Conservation (phyloP, 2,329 filamentous ascomycete genomes). For the Colletotrichum tanaceti region DNA sequence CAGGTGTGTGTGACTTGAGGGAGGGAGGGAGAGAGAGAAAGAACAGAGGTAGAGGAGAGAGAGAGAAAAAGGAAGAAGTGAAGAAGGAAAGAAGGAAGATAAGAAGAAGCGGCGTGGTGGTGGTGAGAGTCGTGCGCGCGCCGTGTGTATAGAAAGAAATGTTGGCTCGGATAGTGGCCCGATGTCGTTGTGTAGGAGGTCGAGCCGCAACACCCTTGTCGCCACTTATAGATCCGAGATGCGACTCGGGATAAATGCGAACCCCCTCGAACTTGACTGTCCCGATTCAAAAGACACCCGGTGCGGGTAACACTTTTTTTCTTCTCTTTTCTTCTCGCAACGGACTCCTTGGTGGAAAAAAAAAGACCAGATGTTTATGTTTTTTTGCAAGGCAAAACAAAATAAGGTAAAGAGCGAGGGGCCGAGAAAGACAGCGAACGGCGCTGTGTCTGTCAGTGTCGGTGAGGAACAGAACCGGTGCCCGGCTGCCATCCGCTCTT, state of each 20-base stretch:
- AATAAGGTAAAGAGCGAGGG: no score
- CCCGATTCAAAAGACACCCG: constrained; percentile 1
- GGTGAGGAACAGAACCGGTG: constrained; percentile 15
- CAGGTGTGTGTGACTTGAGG: constrained; percentile 1
- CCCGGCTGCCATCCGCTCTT: constrained; percentile 8
- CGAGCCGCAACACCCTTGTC: constrained; percentile 34
- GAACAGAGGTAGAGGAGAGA: neutral
- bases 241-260: constrained; percentile 26
- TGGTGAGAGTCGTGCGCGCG: constrained; percentile 17
- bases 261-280: neutral
- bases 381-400: no score
- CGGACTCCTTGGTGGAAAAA: neutral
- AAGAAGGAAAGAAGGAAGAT: constrained; percentile 9
- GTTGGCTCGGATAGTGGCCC: constrained; percentile 34
- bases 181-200: constrained; percentile 35
- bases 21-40: constrained; percentile 5
- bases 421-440: neutral
- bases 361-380: constrained; percentile 1
- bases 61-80: neutral
- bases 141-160: constrained; percentile 9
- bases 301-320: neutral
- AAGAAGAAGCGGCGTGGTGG: neutral
- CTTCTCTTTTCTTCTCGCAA: neutral
- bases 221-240: constrained; percentile 29
- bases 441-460: no score